These are phyloP conservation scores for Pleomassaria siparia DNA, from an alignment of 2,329 filamentous ascomycete genomes.

Conservation along the genomic window DNA sequence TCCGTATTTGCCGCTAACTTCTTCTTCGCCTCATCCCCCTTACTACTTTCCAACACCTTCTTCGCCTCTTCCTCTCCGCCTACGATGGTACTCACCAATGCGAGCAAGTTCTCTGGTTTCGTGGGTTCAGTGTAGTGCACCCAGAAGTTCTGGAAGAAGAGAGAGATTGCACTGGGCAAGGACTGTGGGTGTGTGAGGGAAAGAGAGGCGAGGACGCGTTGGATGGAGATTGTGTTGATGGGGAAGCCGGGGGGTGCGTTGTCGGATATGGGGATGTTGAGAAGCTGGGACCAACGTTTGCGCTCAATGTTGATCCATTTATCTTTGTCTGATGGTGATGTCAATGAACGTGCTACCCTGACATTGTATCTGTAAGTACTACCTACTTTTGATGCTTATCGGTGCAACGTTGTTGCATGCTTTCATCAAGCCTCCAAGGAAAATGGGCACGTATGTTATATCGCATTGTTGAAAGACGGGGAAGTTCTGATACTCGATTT, in stretches of 20 bases:
- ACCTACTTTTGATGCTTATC: slow-evolving; percentile 57
- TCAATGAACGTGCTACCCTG: not conserved
- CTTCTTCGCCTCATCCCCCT: slow-evolving; percentile 49
- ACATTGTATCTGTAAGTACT: too few relatives aligned
- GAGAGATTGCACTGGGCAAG: slow-evolving; percentile 46
- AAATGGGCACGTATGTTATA: slow-evolving; percentile 60
- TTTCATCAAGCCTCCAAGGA: slow-evolving; percentile 63
- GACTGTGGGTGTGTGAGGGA: slow-evolving; percentile 45
- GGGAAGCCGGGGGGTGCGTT: slow-evolving; percentile 48
- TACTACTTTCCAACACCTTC: slow-evolving; percentile 44
- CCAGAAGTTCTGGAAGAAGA: slow-evolving; percentile 57
- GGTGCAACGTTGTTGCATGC: slow-evolving; percentile 57
- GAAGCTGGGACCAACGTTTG: slow-evolving; percentile 54
- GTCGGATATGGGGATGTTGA: slow-evolving; percentile 56
- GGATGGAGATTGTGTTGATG: slow-evolving; percentile 25
- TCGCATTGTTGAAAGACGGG: slow-evolving; percentile 57
- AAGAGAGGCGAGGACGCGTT: slow-evolving; percentile 56
- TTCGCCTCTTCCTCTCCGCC: slow-evolving; percentile 49
- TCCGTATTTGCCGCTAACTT: slow-evolving; percentile 54
- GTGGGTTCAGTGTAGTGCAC: slow-evolving; percentile 50
- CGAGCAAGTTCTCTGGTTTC: slow-evolving; percentile 48
- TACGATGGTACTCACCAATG: slow-evolving; percentile 49
- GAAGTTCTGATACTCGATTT: slow-evolving; percentile 49
- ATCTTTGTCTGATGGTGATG: slow-evolving; percentile 55
- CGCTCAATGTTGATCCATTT: slow-evolving; percentile 59